Conservation (phyloP, 1,139 yeast genomes). For the Waltiozyma sp. region DNA sequence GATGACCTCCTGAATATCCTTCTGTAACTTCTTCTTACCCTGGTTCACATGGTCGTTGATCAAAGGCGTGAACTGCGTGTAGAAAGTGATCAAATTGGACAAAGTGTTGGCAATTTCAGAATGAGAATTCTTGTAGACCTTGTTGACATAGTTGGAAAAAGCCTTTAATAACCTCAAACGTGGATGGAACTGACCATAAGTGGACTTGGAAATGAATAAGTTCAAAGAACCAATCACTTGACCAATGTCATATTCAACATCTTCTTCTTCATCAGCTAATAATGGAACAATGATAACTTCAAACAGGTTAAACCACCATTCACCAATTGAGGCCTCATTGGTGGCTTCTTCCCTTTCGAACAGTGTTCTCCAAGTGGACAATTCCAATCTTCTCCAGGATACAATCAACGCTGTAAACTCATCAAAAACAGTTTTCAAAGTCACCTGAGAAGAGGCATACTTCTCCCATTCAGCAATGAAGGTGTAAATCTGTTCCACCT, state of each 20-base stretch:
- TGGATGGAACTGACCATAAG: slow-evolving; percentile 58
- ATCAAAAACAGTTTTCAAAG: slow-evolving; percentile 45
- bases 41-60: slow-evolving; percentile 35
- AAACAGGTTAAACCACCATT: slow-evolving; percentile 88
- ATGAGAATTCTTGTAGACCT: slow-evolving; percentile 13
- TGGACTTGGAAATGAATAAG: slow-evolving; percentile 63
- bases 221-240: slow-evolving; percentile 61
- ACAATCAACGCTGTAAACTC: slow-evolving; percentile 61
- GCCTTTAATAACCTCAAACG: slow-evolving; percentile 53
- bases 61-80: slow-evolving; percentile 47
- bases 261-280: slow-evolving; percentile 20
- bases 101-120: slow-evolving; percentile 31
- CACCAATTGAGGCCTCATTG: slow-evolving; percentile 45
- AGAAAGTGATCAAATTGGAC: slow-evolving; percentile 52
- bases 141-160: slow-evolving; percentile 41
- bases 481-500: slow-evolving; percentile 78
- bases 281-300: slow-evolving; percentile 56
- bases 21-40: slow-evolving; percentile 49
- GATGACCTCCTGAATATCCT: slow-evolving; percentile 76
- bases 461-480: slow-evolving; percentile 88
- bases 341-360: slow-evolving; percentile 55
- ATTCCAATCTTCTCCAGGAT: slow-evolving; percentile 82
- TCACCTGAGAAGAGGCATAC: slow-evolving; percentile 72
- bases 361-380: slow-evolving; percentile 74
- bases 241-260: slow-evolving; percentile 16